These are phyloP conservation scores for Suillus luteus DNA, from an alignment of 768 basidiomycete species.

Conservation along the genomic window DNA sequence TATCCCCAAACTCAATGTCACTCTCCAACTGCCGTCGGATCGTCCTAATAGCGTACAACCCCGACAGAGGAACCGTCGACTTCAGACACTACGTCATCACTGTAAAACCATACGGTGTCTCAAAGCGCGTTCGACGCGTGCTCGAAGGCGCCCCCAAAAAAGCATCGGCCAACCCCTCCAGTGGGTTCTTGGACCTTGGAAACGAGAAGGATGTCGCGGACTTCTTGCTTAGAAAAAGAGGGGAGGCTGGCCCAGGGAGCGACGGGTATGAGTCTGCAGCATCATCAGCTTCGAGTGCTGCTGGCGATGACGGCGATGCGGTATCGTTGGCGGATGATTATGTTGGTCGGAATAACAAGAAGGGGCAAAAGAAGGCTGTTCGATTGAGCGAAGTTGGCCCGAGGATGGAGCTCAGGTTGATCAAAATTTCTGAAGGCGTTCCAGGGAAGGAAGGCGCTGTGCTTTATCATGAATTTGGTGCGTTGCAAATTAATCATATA, in stretches of 20 bases:
- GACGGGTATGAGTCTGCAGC: conserved; percentile 76
- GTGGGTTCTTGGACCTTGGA: conserved; percentile 71
- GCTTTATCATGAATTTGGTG: conserved; percentile 93
- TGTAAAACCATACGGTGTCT: conserved; percentile 92
- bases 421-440: conserved; percentile 93
- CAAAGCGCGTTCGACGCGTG: conserved; percentile 85
- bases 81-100: conserved; percentile 95
- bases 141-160: conserved; percentile 60
- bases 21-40: conserved; percentile 92
- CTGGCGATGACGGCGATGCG: conserved; percentile 80
- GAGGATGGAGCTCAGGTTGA: conserved; percentile 86
- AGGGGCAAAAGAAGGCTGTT: conserved; percentile 89
- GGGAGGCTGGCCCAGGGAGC: conserved; percentile 56
- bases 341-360: conserved; percentile 91
- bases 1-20: conserved; percentile 76
- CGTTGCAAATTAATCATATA: conserved; percentile 32
- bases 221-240: conserved; percentile 77
- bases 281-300: conserved; percentile 80
- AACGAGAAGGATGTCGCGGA: conserved; percentile 95
- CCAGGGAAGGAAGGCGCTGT: conserved; percentile 93
- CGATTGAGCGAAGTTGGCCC: conserved; percentile 93
- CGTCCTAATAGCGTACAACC: conserved; percentile 90
- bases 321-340: conserved; percentile 91
- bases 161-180: conserved; percentile 23
- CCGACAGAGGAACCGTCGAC: conserved; percentile 83